phyloP scores from a whole-genome alignment of 768 basidiomycete genomes.

The Russula virescens region DNA sequence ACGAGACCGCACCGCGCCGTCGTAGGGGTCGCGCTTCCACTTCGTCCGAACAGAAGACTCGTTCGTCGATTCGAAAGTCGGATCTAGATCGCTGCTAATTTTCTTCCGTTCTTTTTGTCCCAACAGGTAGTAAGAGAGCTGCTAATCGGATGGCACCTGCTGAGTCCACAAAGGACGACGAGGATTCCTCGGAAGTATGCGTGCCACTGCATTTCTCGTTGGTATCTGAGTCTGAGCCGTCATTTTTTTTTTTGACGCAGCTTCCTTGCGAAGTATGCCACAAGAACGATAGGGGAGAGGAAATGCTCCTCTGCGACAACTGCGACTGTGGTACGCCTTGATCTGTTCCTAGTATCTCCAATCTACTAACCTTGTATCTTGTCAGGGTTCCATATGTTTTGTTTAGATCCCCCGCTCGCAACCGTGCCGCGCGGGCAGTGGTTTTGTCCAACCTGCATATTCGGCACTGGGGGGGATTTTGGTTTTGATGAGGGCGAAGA shows the following conservation, averaged over 20 bases:
- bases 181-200: slow-evolving; percentile 20
- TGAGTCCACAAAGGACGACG: slow-evolving; percentile 19
- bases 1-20: slow-evolving; percentile 37
- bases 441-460: slow-evolving; percentile 90
- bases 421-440: slow-evolving; percentile 90
- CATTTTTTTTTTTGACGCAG: slow-evolving; percentile 38
- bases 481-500: slow-evolving; percentile 99
- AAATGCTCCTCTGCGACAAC: slow-evolving; percentile 89
- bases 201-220: neutral
- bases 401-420: slow-evolving; percentile 85
- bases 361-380: neutral
- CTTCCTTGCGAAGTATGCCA: slow-evolving; percentile 92
- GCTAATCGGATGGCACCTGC: slow-evolving; percentile 15
- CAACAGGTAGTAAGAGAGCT: slow-evolving; percentile 20
- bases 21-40: slow-evolving; percentile 49
- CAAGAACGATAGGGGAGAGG: slow-evolving; percentile 79
- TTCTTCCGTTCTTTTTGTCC: neutral
- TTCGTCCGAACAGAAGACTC: slow-evolving; percentile 43
- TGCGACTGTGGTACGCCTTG: slow-evolving; percentile 64
- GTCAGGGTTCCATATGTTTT: slow-evolving; percentile 93
- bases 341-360: neutral
- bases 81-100: neutral
- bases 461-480: slow-evolving; percentile 90
- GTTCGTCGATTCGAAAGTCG: slow-evolving; percentile 22
- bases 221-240: slow-evolving; percentile 10